phyloP scores from a whole-genome alignment of 2,329 filamentous ascomycete species.

The Pyricularia pennisetigena region DNA sequence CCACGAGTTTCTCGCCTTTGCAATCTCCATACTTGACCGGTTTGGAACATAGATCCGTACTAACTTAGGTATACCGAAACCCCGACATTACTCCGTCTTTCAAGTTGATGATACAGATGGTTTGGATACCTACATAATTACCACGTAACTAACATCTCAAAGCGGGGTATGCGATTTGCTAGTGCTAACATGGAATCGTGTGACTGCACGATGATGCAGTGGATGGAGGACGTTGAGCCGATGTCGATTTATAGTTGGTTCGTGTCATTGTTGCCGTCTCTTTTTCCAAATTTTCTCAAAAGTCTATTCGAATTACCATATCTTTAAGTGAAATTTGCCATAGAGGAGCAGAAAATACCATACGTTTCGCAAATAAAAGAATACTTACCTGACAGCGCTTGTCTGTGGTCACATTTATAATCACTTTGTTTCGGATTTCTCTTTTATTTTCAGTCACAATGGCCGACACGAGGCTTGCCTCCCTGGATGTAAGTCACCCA shows the following conservation, averaged over 20 bases:
- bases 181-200: background rate
- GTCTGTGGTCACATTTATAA: background rate
- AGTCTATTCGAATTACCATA: background rate
- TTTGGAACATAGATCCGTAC: background rate
- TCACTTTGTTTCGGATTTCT: background rate
- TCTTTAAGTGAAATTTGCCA: background rate
- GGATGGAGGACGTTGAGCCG: background rate
- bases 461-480: slow-evolving; percentile 1
- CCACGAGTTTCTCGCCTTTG: background rate
- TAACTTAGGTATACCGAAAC: background rate
- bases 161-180: background rate
- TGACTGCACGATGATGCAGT: background rate
- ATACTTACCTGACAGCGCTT: too few relatives aligned
- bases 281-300: background rate
- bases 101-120: background rate
- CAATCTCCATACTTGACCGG: background rate
- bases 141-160: background rate
- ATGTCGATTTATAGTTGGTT: background rate
- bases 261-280: background rate
- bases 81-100: background rate
- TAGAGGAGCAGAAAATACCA: background rate
- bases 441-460: background rate
- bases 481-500: slow-evolving; percentile 1
- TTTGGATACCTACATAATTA: background rate
- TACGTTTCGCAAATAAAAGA: background rate